phyloP scores from a whole-genome alignment of 2,329 filamentous ascomycete genomes.

The Thermomyces lanuginosus region DNA sequence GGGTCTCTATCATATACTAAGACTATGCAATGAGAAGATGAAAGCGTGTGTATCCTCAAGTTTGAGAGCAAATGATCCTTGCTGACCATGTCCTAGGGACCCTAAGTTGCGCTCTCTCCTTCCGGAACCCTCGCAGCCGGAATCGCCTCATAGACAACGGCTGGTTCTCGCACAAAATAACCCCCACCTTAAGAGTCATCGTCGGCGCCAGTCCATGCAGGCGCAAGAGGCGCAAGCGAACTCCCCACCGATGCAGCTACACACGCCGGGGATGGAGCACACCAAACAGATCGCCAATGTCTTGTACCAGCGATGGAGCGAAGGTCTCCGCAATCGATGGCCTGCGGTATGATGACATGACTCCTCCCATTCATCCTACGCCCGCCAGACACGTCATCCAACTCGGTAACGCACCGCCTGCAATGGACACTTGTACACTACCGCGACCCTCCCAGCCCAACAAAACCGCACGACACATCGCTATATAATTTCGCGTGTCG shows the following conservation, averaged over 20 bases:
- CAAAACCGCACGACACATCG: too few species aligned
- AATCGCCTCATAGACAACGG: conserved; percentile 40
- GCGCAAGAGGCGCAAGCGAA: conserved; percentile 19
- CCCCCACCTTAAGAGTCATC: conserved; percentile 66
- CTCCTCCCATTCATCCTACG: too few species aligned
- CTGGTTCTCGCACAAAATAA: conserved; percentile 67
- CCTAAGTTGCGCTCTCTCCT: conserved; percentile 25
- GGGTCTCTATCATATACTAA: conserved; percentile 71
- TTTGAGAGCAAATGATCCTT: neutral
- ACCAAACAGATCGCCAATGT: conserved; percentile 78
- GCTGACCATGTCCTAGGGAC: conserved; percentile 14
- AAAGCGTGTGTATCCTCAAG: conserved; percentile 25
- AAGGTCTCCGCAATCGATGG: conserved; percentile 62
- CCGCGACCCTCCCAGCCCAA: too few species aligned
- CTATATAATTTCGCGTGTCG: too few species aligned
- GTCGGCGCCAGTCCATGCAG: conserved; percentile 42
- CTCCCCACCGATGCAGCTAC: conserved; percentile 23
- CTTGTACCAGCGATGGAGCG: conserved; percentile 77
- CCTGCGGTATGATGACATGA: conserved; percentile 15
- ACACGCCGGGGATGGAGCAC: conserved; percentile 70
- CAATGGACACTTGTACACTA: too few species aligned
- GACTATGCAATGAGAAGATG: conserved; percentile 57
- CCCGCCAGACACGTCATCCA: too few species aligned
- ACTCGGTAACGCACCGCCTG: too few species aligned
- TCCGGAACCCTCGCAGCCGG: conserved; percentile 19